Evolutionary conservation across 768 basidiomycete genomes (phyloP).

Genomic region (Suillus paluster): DNA sequence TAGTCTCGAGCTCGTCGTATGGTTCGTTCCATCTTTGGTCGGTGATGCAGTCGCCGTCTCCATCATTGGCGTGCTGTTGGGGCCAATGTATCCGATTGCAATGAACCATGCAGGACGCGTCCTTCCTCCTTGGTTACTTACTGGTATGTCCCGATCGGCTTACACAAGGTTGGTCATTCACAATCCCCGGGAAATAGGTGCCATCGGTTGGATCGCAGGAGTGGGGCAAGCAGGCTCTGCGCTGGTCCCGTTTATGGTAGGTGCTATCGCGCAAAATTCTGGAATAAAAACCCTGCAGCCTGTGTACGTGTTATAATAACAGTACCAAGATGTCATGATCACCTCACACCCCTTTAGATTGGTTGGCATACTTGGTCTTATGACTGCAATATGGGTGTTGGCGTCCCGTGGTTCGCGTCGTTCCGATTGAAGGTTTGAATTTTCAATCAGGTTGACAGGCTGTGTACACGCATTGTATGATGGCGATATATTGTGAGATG

Average conservation of each 20-base stretch:
- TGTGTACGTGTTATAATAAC: constrained; percentile 21
- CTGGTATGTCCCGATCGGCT: constrained; percentile 32
- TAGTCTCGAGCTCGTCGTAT: constrained; percentile 60
- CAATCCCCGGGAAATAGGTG: constrained; percentile 34
- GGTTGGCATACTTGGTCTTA: constrained; percentile 39
- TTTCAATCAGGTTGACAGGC: not conserved
- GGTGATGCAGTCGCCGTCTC: constrained; percentile 59
- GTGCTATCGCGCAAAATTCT: constrained; percentile 63
- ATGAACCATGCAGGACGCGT: constrained; percentile 74
- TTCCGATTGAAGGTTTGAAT: constrained; percentile 3
- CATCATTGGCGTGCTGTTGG: constrained; percentile 57
- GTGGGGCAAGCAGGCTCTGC: constrained; percentile 77
- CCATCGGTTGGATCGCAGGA: constrained; percentile 71
- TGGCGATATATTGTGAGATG: not conserved
- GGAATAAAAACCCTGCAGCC: constrained; percentile 51
- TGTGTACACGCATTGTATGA: not conserved
- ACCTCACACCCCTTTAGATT: not conserved
- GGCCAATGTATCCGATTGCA: constrained; percentile 57
- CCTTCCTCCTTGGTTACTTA: constrained; percentile 72
- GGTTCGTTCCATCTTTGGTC: constrained; percentile 58
- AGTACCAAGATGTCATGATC: not conserved
- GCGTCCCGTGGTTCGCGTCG: constrained; percentile 27
- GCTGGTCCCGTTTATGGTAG: constrained; percentile 73
- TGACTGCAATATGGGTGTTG: constrained; percentile 39
- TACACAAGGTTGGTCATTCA: constrained; percentile 2